phyloP scores from a whole-genome alignment of 345 rosid genomes.

The Acer yangbiense region DNA sequence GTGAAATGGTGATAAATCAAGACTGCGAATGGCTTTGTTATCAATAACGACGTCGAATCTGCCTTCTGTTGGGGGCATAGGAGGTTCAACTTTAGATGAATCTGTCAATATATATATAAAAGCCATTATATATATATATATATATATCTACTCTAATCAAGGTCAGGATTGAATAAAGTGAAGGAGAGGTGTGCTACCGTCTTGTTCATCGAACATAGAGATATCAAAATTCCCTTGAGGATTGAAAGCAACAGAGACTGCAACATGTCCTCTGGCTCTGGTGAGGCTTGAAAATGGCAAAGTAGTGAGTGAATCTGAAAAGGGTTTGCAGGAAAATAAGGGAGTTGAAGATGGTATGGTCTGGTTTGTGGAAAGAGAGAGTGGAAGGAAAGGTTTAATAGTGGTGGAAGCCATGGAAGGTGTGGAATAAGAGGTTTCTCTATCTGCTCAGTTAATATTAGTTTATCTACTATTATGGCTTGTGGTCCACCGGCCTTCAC shows the following conservation, averaged over 20 bases:
- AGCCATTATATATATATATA: background rate
- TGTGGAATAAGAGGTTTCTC: background rate
- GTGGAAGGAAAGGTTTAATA: conserved; percentile 37
- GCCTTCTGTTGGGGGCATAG: conserved; percentile 78
- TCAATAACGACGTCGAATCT: conserved; percentile 70
- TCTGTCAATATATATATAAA: conserved; percentile 33
- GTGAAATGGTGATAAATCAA: conserved; percentile 77
- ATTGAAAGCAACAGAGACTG: conserved; percentile 73
- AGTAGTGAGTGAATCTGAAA: conserved; percentile 21
- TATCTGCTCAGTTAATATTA: background rate
- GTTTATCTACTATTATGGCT: background rate
- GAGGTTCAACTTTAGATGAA: conserved; percentile 51
- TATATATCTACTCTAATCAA: too few relatives aligned
- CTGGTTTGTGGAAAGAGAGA: conserved; percentile 30
- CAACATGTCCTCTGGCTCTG: conserved; percentile 31
- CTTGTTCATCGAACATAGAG: conserved; percentile 45
- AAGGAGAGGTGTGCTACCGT: conserved; percentile 21
- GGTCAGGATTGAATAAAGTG: background rate
- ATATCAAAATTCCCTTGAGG: conserved; percentile 88
- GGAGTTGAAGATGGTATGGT: conserved; percentile 17
- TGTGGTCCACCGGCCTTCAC: conserved; percentile 5
- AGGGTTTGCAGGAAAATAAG: conserved; percentile 43
- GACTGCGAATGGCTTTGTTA: conserved; percentile 45
- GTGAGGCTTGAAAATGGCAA: background rate
- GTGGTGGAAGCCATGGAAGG: conserved; percentile 40